phyloP scores from a whole-genome alignment of 768 basidiomycete genomes.

The Naganishia friedmannii region DNA sequence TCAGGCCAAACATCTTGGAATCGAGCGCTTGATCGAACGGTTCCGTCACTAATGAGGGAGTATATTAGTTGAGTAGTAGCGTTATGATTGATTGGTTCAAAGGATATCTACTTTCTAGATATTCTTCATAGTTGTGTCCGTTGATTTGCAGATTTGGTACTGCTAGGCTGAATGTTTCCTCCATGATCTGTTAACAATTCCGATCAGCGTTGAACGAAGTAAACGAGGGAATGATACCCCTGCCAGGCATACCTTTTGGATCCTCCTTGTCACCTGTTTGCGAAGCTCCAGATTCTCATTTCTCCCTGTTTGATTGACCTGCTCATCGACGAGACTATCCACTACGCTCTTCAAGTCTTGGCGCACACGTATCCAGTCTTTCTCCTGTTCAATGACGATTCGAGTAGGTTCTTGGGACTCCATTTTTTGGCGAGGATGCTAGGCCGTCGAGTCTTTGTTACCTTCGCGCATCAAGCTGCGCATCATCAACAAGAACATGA shows the following conservation, averaged over 20 bases:
- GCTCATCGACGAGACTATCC: constrained; percentile 17
- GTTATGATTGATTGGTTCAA: neutral
- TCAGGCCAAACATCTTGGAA: constrained; percentile 73
- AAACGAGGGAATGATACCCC: neutral
- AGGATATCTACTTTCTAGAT: constrained; percentile 54
- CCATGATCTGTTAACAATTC: constrained; percentile 53
- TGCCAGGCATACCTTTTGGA: constrained; percentile 1
- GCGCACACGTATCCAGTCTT: constrained; percentile 21
- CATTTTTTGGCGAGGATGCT: neutral
- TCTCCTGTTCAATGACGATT: constrained; percentile 17
- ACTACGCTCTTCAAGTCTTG: constrained; percentile 17
- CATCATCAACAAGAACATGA: too few species aligned
- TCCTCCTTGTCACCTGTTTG: constrained; percentile 20
- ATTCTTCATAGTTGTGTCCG: constrained; percentile 69
- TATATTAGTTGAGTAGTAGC: neutral
- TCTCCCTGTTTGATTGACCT: constrained; percentile 6
- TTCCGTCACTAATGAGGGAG: constrained; percentile 60
- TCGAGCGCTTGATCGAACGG: constrained; percentile 84
- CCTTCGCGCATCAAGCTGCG: too few species aligned
- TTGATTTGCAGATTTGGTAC: constrained; percentile 75
- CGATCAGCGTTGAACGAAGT: neutral
- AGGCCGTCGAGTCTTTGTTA: neutral
- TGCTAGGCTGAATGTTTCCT: constrained; percentile 62
- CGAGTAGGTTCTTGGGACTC: constrained; percentile 21
- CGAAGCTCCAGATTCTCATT: constrained; percentile 13